phyloP scores from a whole-genome alignment of 768 basidiomycete species.

The Mycena latifolia region DNA sequence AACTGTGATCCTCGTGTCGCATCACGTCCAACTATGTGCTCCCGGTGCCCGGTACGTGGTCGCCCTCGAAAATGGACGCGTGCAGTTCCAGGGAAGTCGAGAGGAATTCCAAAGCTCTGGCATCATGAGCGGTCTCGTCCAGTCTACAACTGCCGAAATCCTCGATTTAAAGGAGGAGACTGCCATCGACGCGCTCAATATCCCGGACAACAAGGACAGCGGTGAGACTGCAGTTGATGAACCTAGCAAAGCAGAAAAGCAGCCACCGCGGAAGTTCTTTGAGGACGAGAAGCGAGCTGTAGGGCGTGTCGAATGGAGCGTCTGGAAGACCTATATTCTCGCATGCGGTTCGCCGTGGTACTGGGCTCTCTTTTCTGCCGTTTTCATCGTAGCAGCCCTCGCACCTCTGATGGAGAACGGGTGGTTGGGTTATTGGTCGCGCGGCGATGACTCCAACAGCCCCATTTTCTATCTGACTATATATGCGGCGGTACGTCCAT shows the following conservation, averaged over 20 bases:
- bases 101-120: conserved; percentile 77
- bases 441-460: conserved; percentile 54
- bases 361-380: conserved; percentile 67
- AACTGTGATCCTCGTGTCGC: conserved; percentile 93
- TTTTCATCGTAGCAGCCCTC: conserved; percentile 68
- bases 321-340: conserved; percentile 72
- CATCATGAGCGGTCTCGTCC: conserved; percentile 76
- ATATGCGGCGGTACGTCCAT: conserved; percentile 73
- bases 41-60: conserved; percentile 87
- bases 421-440: conserved; percentile 75
- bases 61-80: conserved; percentile 84
- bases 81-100: conserved; percentile 77
- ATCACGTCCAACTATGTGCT: conserved; percentile 91
- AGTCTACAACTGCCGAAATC: conserved; percentile 55
- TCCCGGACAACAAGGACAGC: no score
- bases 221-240: no score
- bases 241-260: conserved; percentile 54
- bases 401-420: conserved; percentile 76
- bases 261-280: conserved; percentile 79
- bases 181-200: conserved; percentile 44
- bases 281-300: conserved; percentile 86
- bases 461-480: conserved; percentile 75
- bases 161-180: conserved; percentile 49
- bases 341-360: conserved; percentile 63
- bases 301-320: conserved; percentile 73